Percentiles rank a stretch among this genome's conserved stretches.
These are phyloP conservation scores for Ganoderma boninense DNA, from an alignment of 1,284 basidiomycete species.

Conservation along the genomic window DNA sequence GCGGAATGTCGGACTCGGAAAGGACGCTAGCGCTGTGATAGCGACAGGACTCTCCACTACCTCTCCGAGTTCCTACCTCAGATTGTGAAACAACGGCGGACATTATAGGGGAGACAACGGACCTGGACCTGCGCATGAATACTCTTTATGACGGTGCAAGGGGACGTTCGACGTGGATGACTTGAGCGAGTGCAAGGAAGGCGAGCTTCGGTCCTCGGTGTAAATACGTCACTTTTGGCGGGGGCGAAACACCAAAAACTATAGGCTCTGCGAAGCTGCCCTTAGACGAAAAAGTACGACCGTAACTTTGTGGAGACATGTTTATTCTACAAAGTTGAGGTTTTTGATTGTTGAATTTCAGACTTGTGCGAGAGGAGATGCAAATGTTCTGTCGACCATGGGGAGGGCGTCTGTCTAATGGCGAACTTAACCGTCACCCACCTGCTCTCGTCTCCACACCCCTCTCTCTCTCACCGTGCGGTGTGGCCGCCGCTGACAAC, in stretches of 20 bases:
- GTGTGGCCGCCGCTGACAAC: neutral
- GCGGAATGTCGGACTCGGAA: too few relatives aligned
- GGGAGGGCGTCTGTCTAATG: neutral
- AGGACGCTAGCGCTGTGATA: too few relatives aligned
- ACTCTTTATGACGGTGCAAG: neutral
- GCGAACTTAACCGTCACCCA: too few relatives aligned
- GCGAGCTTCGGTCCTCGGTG: neutral
- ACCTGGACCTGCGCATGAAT: neutral
- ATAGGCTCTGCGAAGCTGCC: neutral
- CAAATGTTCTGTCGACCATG: neutral
- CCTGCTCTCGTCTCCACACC: neutral
- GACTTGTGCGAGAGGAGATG: neutral
- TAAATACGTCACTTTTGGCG: neutral
- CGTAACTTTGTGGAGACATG: neutral
- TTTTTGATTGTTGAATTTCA: neutral
- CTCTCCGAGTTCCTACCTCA: too few relatives aligned
- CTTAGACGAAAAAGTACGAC: neutral
- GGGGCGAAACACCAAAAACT: neutral
- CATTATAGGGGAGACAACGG: neutral
- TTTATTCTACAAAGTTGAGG: neutral
- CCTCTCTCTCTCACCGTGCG: neutral
- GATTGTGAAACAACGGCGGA: neutral
- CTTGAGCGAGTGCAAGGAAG: neutral
- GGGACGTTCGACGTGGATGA: neutral
- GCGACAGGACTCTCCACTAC: too few relatives aligned